Percentiles rank a stretch among this genome's conserved stretches.
Evolutionary conservation across 1,284 basidiomycete species (phyloP).

Genomic region (Volvariella surrecta): DNA sequence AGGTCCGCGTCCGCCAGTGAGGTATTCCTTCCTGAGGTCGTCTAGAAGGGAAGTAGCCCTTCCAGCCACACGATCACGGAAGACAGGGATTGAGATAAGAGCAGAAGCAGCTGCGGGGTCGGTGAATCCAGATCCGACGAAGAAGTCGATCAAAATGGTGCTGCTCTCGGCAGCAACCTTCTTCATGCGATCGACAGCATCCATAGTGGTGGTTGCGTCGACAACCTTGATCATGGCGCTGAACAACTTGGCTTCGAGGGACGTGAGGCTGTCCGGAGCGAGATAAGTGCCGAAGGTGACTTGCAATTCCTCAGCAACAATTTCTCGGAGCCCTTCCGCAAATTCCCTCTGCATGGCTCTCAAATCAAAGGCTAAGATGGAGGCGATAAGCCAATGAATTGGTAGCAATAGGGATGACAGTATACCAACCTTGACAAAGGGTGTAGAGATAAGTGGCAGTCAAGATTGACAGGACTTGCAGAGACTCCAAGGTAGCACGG

Average conservation of each 20-base stretch:
- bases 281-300: constrained; percentile 36
- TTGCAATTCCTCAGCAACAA: constrained; percentile 43
- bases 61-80: constrained; percentile 40
- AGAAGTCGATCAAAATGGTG: constrained; percentile 51
- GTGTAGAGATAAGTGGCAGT: constrained; percentile 68
- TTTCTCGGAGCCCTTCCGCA: constrained; percentile 35
- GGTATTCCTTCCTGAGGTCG: constrained; percentile 39
- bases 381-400: constrained; percentile 5
- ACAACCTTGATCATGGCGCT: constrained; percentile 41
- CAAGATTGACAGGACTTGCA: constrained; percentile 67
- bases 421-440: constrained; percentile 52
- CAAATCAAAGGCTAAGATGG: constrained; percentile 54
- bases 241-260: constrained; percentile 27
- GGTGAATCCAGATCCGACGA: constrained; percentile 33
- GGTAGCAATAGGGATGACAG: neutral
- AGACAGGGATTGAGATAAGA: constrained; percentile 34
- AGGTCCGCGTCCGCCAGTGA: constrained; percentile 42
- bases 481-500: constrained; percentile 62
- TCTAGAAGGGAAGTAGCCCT: constrained; percentile 36
- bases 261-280: constrained; percentile 20
- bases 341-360: constrained; percentile 67
- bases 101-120: constrained; percentile 17
- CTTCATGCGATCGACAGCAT: constrained; percentile 55
- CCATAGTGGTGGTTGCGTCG: constrained; percentile 64
- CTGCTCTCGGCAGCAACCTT: constrained; percentile 57